Evolutionary conservation across 139 green algal genomes (phyloP).

Genomic region (Auxenochlorella pyrenoidosa): DNA sequence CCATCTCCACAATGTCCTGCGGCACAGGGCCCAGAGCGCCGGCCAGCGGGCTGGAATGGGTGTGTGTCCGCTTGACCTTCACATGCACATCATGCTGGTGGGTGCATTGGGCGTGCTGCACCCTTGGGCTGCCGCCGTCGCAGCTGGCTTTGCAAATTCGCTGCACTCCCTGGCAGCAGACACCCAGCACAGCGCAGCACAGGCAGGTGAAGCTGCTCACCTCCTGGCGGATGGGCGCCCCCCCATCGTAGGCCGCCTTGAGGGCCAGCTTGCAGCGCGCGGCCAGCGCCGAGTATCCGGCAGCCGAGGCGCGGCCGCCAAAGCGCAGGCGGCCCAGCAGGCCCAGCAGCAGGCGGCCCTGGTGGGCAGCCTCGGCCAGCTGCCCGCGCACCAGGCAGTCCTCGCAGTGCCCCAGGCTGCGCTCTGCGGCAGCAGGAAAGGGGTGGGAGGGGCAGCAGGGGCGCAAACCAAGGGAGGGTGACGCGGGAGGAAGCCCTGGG

Average conservation of each 20-base stretch:
- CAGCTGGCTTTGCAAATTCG: too few relatives aligned
- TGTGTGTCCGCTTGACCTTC: too few relatives aligned
- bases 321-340: slow-evolving; percentile 31
- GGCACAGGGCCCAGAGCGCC: not conserved
- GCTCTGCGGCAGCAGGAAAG: not conserved
- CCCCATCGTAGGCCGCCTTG: slow-evolving; percentile 17
- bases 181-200: too few relatives aligned
- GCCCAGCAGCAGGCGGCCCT: not conserved
- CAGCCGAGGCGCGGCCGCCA: not conserved
- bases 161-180: too few relatives aligned
- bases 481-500: not conserved
- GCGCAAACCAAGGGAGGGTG: too few relatives aligned
- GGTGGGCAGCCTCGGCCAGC: not conserved
- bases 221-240: not conserved
- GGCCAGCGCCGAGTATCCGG: not conserved
- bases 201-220: not conserved
- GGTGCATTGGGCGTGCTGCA: too few relatives aligned
- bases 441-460: not conserved
- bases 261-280: slow-evolving; percentile 21
- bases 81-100: too few relatives aligned
- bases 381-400: not conserved
- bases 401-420: not conserved
- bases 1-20: slow-evolving; percentile 13
- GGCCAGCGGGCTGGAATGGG: not conserved
- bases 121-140: too few relatives aligned